Base-by-base conservation (phyloP, 176 grass and related monocot species). In the Eleusine coracana region DNA sequence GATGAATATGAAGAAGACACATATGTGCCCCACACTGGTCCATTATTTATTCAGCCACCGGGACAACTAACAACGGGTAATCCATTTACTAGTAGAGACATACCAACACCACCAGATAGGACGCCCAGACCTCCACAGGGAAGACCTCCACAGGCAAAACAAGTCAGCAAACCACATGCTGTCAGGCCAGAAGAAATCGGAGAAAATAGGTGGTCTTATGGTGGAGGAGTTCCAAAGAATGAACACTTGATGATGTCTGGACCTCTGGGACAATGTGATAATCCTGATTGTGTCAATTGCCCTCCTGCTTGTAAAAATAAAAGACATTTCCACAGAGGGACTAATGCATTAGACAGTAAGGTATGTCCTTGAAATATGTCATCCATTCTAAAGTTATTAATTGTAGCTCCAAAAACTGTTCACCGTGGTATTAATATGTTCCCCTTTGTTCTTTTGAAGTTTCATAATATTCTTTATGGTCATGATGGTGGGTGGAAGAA, bases 181-280 rank as follows among this genome's bases (percentile, higher is more conserved):
- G 52, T 93, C 77, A 91, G 84, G 86, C 90, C 87, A 39, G 91
- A 90, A 86, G 85, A 82, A 71, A 78, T 70, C 14, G 85, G 76
- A 36, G 66, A 70, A 76, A 89, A 74, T 64, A 88, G 80, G 45
- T 93, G 83, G 80, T 73, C 86, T 68, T 66, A 84, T 31, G 73
- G 71, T 50, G 80, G 86, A 5, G 68, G 90, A 69, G 23, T 77
- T n/a, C 79, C 31, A 42, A 93, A 69, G 80, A 95, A 98, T 79
- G 90, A 95, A 73, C 86, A 98, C 59, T 84, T 98, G 65, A 67
- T 98, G 88, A 95, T 86, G 87, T 98, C 96, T 54, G 96, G 92
- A 21, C 96, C 96, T 82, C 84, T 98, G 63, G 92, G 96, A 3
- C 85, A 93, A 70, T 98, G 96, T 50, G 90, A 98, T 79, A 78